Percentiles rank a stretch among this genome's conserved stretches.
phyloP scores from a whole-genome alignment of 805 yeast species.

The Yarrowia alimentaria region DNA sequence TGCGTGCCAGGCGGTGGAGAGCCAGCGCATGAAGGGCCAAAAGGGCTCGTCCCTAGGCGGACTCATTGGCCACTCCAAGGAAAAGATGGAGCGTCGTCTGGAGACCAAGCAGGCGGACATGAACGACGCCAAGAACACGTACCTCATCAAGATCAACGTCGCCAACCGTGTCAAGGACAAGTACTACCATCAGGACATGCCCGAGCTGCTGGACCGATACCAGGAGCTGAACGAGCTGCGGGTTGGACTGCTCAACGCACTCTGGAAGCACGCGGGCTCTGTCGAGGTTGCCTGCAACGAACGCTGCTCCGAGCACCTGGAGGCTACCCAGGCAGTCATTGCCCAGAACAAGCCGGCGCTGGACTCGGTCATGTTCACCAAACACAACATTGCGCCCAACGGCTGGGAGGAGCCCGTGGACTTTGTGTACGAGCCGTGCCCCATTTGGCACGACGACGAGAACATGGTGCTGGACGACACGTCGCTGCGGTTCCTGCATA shows the following conservation, averaged over 20 bases:
- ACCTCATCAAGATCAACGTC: slow-evolving; percentile 73
- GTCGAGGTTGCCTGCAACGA: slow-evolving; percentile 59
- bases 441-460: slow-evolving; percentile 97
- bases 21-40: slow-evolving; percentile 70
- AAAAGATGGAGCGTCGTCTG: slow-evolving; percentile 48
- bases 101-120: slow-evolving; percentile 69
- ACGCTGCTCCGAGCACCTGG: slow-evolving; percentile 46
- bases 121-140: slow-evolving; percentile 84
- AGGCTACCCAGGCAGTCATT: slow-evolving; percentile 54
- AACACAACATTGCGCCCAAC: slow-evolving; percentile 61
- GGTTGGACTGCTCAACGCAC: slow-evolving; percentile 65
- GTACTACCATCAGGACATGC: slow-evolving; percentile 87
- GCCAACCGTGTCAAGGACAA: slow-evolving; percentile 93
- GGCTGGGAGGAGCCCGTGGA: slow-evolving; percentile 87
- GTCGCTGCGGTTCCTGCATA: slow-evolving; percentile 40
- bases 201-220: slow-evolving; percentile 78
- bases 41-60: slow-evolving; percentile 38
- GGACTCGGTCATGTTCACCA: slow-evolving; percentile 87
- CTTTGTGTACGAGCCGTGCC: slow-evolving; percentile 79
- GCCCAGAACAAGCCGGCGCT: slow-evolving; percentile 67
- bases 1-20: slow-evolving; percentile 76
- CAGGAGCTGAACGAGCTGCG: slow-evolving; percentile 83
- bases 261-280: slow-evolving; percentile 59
- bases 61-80: slow-evolving; percentile 33
- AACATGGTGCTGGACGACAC: slow-evolving; percentile 53